Evolutionary conservation across 2,329 filamentous ascomycete genomes (phyloP), one percentile per base, ranked within the genome.

Genomic region (Aureobasidium zeae): DNA sequence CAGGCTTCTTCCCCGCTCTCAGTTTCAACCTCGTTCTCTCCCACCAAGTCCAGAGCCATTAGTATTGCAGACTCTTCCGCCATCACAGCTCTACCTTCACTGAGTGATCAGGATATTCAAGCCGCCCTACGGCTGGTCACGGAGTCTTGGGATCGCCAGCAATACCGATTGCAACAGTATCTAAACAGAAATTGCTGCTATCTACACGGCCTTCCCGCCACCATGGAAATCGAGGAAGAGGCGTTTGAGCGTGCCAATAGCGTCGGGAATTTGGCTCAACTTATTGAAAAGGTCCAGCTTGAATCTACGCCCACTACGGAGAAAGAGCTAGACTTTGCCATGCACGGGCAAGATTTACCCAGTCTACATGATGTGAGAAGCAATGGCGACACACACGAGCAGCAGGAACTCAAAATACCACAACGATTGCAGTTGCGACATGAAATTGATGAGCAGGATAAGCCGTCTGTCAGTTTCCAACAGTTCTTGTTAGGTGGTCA

Each of bases 81-180:
- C 17, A 30, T 52, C 10, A 51, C 53, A 9, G 53, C 55, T 5
- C 37, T 52, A 1, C 37, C 51, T 19, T 33, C 49, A 22, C 59
- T 65, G 12, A 68, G 67, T 1, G 63, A 69, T n/a, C 68, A 71
- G 48, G 68, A 72, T 47, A 68, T 71, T 35, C 67, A 68, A 47
- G 68, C 66, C 5, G 69, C 69, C 0, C 58, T 71, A 8, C 61
- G 63, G 4, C 53, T 71, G 0, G 63, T 72, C 0, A 63, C 67
- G 24, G 69, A 72, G 46, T 69, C 68, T 49, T 72, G 69, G 69
- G 64, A 66, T 26, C 59, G 68, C 12, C 69, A 72, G 51, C 64
- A 65, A 44, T 66, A 66, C 46, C 62, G 69, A 1, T 53, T 72
- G 2, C 58, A 66, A 25, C 63, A 68, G 45, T 70, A 69, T 46